A percentile compares a stretch with the other conserved stretches of the same genome.
Conservation (phyloP, 345 rosid genomes). For the Triadica sebifera region DNA sequence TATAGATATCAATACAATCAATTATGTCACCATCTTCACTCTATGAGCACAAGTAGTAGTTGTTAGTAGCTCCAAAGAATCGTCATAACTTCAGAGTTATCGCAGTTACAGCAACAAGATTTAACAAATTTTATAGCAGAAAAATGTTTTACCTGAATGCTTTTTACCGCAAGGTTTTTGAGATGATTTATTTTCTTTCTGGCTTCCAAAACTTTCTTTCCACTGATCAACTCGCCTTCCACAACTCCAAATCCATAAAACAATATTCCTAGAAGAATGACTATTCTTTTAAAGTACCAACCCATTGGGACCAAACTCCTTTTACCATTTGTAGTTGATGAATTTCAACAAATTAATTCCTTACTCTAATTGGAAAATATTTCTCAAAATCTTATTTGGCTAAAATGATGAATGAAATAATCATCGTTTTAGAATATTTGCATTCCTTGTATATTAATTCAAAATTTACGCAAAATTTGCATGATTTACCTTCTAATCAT, state of each 20-base stretch:
- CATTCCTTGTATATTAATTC: background rate
- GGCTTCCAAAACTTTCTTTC: slow-evolving; percentile 12
- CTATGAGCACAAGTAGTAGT: slow-evolving; percentile 19
- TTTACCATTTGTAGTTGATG: slow-evolving; percentile 8
- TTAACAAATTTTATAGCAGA: background rate
- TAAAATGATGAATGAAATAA: background rate
- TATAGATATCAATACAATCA: slow-evolving; percentile 49
- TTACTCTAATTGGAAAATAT: too few species aligned
- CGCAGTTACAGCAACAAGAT: too few species aligned
- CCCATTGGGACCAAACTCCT: background rate
- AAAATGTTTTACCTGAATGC: slow-evolving; percentile 47
- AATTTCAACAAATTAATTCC: background rate
- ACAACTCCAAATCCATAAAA: background rate
- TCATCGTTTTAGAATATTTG: background rate
- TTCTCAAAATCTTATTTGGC: background rate
- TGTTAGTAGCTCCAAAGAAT: too few species aligned
- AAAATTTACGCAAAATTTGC: slow-evolving; percentile 18
- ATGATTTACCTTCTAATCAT: slow-evolving; percentile 47
- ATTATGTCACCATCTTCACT: slow-evolving; percentile 54
- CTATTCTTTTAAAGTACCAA: background rate
- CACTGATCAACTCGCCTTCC: background rate
- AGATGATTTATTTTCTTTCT: slow-evolving; percentile 2
- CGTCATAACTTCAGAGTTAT: too few species aligned
- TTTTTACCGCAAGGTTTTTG: slow-evolving; percentile 25
- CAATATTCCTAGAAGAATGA: background rate